Evolutionary conservation across 352 stramenopile genomes (phyloP), one percentile per base, ranked within the genome.

Genomic region (Globisporangium sylvaticum): DNA sequence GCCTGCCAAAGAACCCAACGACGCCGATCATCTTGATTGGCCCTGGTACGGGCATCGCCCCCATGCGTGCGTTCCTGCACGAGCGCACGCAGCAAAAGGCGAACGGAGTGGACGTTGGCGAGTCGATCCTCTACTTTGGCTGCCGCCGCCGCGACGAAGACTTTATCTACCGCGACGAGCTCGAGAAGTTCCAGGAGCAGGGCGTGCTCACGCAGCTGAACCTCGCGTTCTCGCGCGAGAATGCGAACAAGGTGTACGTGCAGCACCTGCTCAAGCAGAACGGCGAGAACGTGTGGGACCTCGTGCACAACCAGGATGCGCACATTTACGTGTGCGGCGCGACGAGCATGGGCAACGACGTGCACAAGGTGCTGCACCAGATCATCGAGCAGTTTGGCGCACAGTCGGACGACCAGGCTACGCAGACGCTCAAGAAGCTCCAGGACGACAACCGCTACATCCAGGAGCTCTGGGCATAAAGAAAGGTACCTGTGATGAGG

Each of bases 301-400:
- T 94, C 6, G 75, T 97, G 63, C 61, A 73, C 14, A 65, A 84
- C 25, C 59, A 88, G 25, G 77, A 83, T 37, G 92, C 83, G n/a
- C 73, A 97, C 73, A 90, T 99, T n/a, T 99, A 98, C 78, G 95
- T 99, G 31, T 99, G 97, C 71, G 97, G 97, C 37, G 97, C 87
- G 15, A 99, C 97, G 22, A 79, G 78, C 63, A 99, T 99, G 97
- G 97, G 97, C 61, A 89, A 95, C 46, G 97, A 99, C 72, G 97
- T 99, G 5, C 82, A 97, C 75, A 90, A 92, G 70, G 96, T 98
- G 65, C 79, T 98, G 57, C 79, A 84, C 56, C 68, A 94, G 50
- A 82, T 98, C 53, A 88, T 97, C 6, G 71, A 88, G 59, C 82
- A 80, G 54, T 86, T 86, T 42, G 79, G 89, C 52, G 69, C 80